Evolutionary conservation across 179 eudicot species (phyloP).

Genomic region (Patellifolia procumbens): DNA sequence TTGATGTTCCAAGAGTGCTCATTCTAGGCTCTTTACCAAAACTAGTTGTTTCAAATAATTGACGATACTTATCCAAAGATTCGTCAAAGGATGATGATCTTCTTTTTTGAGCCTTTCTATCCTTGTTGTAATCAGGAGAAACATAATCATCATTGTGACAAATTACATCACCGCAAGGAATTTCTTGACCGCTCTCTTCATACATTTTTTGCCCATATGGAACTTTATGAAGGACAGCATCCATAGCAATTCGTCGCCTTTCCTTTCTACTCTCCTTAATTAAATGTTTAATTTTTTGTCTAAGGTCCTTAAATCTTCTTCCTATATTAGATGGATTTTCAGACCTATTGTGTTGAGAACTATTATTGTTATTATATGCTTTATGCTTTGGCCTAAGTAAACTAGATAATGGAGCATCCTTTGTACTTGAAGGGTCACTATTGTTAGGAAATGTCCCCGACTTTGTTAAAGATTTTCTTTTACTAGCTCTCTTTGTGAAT

Average conservation of each 20-base stretch:
- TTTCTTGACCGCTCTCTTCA: conserved; percentile 24
- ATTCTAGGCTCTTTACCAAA: conserved; percentile 31
- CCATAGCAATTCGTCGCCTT: conserved; percentile 64
- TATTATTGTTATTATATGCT: conserved; percentile 16
- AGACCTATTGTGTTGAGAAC: conserved; percentile 1
- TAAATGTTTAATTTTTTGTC: conserved; percentile 57
- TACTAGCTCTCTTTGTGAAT: conserved; percentile 25
- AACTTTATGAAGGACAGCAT: conserved; percentile 73
- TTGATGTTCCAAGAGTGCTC: conserved; percentile 27
- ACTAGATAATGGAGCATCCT: conserved; percentile 1
- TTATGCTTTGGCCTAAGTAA: conserved; percentile 28
- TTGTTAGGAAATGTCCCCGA: conserved; percentile 60
- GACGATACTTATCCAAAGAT: conserved; percentile 52
- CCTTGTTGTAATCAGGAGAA: too few relatives aligned
- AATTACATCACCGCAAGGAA: background rate
- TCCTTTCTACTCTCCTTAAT: conserved; percentile 72
- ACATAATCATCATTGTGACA: conserved; percentile 12
- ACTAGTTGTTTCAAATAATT: conserved; percentile 44
- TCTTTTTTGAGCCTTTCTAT: conserved; percentile 17
- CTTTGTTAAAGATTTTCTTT: conserved; percentile 38
- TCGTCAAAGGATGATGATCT: conserved; percentile 52
- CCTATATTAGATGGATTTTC: conserved; percentile 21
- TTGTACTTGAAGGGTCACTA: conserved; percentile 17
- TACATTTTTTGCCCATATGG: conserved; percentile 58
- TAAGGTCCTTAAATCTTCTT: conserved; percentile 55